Percentiles rank a stretch among this genome's conserved stretches.
Evolutionary conservation across 192 early-diverging fungal genomes (phyloP).

Genomic region (Coemansia sp.): DNA sequence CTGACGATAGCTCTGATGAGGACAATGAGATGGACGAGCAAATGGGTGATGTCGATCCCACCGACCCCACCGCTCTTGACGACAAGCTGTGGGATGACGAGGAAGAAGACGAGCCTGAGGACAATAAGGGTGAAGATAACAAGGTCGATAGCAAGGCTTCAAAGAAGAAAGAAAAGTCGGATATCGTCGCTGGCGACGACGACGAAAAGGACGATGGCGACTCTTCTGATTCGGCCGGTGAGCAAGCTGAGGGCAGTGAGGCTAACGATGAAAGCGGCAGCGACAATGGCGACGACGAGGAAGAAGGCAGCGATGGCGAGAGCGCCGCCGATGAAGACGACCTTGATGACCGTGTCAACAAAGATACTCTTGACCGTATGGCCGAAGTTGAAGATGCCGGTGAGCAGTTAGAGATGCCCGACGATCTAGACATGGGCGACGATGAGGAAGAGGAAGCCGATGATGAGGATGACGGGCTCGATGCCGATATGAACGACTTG

Average conservation of each 20-base stretch:
- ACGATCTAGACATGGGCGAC: conserved; percentile 59
- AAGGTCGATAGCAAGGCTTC: conserved; percentile 54
- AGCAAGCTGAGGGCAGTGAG: conserved; percentile 34
- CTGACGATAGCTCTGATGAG: conserved; percentile 60
- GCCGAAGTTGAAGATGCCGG: conserved; percentile 54
- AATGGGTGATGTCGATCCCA: conserved; percentile 86
- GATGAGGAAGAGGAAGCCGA: conserved; percentile 39
- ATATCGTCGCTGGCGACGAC: conserved; percentile 54
- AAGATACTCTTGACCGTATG: conserved; percentile 51
- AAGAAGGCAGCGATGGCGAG: conserved; percentile 57
- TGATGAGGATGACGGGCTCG: conserved; percentile 48
- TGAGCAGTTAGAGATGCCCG: conserved; percentile 59
- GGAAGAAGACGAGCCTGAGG: conserved; percentile 55
- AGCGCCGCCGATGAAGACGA: conserved; percentile 55
- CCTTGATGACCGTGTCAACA: conserved; percentile 53
- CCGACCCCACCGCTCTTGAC: conserved; percentile 86
- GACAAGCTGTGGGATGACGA: conserved; percentile 97
- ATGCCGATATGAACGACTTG: conserved; percentile 52
- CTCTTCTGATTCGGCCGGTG: conserved; percentile 4
- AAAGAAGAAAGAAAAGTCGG: conserved; percentile 35
- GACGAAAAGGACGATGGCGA: conserved; percentile 43
- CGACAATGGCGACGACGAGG: conserved; percentile 35
- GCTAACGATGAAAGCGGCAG: background rate
- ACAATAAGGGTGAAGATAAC: conserved; percentile 50
- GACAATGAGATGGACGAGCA: conserved; percentile 80